Evolutionary conservation across 257 asterid species (phyloP).

Genomic region (Echium plantagineum): DNA sequence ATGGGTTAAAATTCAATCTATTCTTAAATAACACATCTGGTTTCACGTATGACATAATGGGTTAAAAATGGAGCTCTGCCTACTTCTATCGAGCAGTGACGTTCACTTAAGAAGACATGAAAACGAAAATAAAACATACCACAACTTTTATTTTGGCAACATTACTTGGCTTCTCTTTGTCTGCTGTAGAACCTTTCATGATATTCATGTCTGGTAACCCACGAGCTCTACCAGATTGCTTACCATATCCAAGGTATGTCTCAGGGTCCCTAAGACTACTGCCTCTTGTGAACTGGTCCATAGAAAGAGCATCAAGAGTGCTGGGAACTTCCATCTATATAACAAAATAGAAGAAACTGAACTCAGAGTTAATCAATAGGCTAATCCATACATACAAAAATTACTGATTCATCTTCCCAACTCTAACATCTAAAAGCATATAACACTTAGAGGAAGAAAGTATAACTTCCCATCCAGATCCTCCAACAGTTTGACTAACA

Average conservation of each 20-base stretch:
- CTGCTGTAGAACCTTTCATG: constrained; percentile 55
- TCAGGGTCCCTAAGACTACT: constrained; percentile 75
- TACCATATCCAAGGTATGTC: constrained; percentile 51
- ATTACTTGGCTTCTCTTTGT: constrained; percentile 74
- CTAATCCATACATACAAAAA: no score
- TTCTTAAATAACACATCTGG: background rate
- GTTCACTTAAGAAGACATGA: background rate
- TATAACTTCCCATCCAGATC: background rate
- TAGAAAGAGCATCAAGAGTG: constrained; percentile 47
- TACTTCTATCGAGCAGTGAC: background rate
- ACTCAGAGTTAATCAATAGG: constrained; percentile 1
- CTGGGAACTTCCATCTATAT: constrained; percentile 58
- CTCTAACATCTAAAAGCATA: background rate
- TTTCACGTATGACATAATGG: background rate
- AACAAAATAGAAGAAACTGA: constrained; percentile 7
- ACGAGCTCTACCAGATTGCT: constrained; percentile 50
- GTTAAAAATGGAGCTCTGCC: background rate
- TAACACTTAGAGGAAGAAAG: background rate
- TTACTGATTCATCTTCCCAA: constrained; percentile 1
- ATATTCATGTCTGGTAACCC: constrained; percentile 56
- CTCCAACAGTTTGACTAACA: background rate
- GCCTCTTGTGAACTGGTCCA: constrained; percentile 49
- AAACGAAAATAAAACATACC: constrained; percentile 28
- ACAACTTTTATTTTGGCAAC: constrained; percentile 98
- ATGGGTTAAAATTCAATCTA: no score